Evolutionary conservation across 2,329 filamentous ascomycete species (phyloP), one percentile per base, ranked within the genome.

Genomic region (Epichloe festucae): DNA sequence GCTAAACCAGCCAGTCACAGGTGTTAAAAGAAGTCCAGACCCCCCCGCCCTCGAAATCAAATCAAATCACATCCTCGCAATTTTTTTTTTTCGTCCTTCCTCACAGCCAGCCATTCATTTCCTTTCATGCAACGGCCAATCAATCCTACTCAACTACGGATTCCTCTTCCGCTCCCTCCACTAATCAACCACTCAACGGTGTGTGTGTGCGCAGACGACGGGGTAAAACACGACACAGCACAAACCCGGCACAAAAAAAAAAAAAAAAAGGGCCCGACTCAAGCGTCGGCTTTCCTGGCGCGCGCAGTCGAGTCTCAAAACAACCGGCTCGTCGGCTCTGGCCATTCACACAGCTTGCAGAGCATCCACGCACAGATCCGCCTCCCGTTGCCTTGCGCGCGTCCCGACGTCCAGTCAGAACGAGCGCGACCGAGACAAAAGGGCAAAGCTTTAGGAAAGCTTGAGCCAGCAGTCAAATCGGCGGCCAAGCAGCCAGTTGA

Each of bases 21-120:
- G 62, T 62, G 64, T 67, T 67, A 65, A 69, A 70, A 67, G 65
- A 66, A 61, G 47, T 39, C 63, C 63, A 64, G 41, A n/a, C 63
- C 65, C 66, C 66, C 66, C 63, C 61, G 64, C 63, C 70, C 70
- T 69, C 21, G 23, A 41, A 50, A 46, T 55, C 53, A 54, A 57
- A 58, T 75, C 74, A 75, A 75, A 75, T 76, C 73, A 76, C 64
- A 67, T 72, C 66, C 66, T 70, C 65, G 66, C 65, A 72, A 72
- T 70, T 68, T 65, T 40, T n/a, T 55, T 59, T 70, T 71, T 54
- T 59, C 70, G 66, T 68, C 67, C 64, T 66, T 63, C 64, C 60
- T 58, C 52, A 31, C 27, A 31, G 58, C 27, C 41, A 55, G 57
- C 59, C 60, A 51, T 53, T 51, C 46, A 39, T 69, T 65, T 64